A percentile compares a stretch with the other conserved stretches of the same genome.
phyloP scores from a whole-genome alignment of 805 yeast genomes.

The Yarrowia phangngaensis region DNA sequence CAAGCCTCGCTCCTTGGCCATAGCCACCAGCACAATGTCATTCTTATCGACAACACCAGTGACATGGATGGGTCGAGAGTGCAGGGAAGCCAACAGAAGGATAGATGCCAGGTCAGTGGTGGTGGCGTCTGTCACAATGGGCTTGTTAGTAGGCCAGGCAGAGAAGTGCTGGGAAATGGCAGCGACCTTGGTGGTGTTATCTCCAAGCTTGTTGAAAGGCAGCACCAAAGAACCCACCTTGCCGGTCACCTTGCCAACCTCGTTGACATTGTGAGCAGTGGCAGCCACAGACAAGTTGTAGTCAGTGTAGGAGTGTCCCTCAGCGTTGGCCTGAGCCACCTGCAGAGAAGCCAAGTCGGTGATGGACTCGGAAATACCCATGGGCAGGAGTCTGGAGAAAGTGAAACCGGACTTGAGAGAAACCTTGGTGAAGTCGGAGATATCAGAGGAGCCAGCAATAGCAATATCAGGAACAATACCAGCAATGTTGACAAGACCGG shows the following conservation, averaged over 20 bases:
- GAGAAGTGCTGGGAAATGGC: conserved; percentile 74
- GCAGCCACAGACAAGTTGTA: conserved; percentile 82
- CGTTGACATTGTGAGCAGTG: conserved; percentile 60
- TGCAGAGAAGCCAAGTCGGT: conserved; percentile 62
- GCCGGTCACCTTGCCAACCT: conserved; percentile 57
- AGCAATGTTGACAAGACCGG: conserved; percentile 81
- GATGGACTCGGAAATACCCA: conserved; percentile 59
- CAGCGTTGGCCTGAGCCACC: conserved; percentile 55
- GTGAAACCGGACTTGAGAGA: conserved; percentile 86
- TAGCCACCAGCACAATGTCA: conserved; percentile 75
- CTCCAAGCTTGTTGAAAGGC: conserved; percentile 69
- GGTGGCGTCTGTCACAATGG: conserved; percentile 87
- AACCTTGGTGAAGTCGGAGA: conserved; percentile 63
- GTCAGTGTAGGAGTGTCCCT: conserved; percentile 65
- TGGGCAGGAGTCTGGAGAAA: conserved; percentile 74
- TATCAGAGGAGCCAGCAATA: conserved; percentile 49
- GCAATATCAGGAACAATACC: conserved; percentile 70
- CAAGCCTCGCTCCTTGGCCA: conserved; percentile 79
- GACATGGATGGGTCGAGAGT: conserved; percentile 79
- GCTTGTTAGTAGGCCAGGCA: conserved; percentile 79
- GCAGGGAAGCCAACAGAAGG: conserved; percentile 80
- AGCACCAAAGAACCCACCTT: conserved; percentile 75
- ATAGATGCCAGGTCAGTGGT: conserved; percentile 92
- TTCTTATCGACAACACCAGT: conserved; percentile 78
- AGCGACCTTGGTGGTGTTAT: conserved; percentile 58